Evolutionary conservation across 164 flowering plant species (phyloP).

Genomic region (Magnolia changhungtana): DNA sequence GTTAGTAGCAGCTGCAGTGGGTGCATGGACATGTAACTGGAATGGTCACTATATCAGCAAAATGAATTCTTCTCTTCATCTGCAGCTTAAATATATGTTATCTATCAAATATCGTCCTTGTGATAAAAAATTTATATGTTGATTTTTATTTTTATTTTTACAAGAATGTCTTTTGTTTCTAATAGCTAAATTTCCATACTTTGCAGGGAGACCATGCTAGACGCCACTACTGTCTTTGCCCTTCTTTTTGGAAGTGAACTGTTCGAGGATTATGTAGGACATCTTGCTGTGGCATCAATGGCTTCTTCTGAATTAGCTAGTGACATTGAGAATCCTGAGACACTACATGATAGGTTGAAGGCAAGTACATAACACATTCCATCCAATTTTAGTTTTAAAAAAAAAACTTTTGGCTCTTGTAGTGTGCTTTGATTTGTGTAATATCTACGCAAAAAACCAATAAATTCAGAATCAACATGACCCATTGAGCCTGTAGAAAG

Average conservation of each 20-base stretch:
- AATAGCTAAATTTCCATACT: constrained; percentile 6
- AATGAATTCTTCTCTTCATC: too few species aligned
- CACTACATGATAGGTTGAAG: constrained; percentile 66
- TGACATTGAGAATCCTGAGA: constrained; percentile 58
- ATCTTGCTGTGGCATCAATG: constrained; percentile 89
- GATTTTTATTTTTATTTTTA: neutral
- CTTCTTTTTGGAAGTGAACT: constrained; percentile 92
- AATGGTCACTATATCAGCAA: too few species aligned
- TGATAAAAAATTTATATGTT: neutral
- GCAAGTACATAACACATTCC: constrained; percentile 36
- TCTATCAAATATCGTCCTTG: neutral
- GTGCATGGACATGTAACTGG: too few species aligned
- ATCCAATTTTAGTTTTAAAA: neutral
- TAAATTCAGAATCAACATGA: too few species aligned
- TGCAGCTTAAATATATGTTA: too few species aligned
- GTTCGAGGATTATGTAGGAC: constrained; percentile 90
- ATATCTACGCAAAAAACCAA: too few species aligned
- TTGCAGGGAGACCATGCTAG: constrained; percentile 79
- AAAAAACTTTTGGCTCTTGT: too few species aligned
- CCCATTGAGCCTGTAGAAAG: too few species aligned
- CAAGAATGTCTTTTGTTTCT: neutral
- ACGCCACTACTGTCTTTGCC: constrained; percentile 86
- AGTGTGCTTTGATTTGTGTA: too few species aligned
- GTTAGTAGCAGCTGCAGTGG: too few species aligned
- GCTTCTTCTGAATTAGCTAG: constrained; percentile 65